phyloP scores from a whole-genome alignment of 495 filamentous ascomycete species.

The Ascodesmis nigricans region DNA sequence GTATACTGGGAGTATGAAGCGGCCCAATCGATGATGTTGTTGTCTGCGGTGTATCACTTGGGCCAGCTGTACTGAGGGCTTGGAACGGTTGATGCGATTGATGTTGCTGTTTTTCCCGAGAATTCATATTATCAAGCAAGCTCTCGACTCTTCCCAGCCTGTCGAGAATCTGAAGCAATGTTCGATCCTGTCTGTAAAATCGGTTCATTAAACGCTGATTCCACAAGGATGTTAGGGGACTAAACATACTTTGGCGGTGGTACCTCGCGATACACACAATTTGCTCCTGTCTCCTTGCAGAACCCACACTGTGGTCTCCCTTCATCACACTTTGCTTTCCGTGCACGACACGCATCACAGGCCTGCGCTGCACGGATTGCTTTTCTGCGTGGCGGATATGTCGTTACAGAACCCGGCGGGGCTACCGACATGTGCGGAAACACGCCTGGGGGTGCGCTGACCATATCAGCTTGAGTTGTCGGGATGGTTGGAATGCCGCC shows the following conservation, averaged over 20 bases:
- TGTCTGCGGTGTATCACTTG: too few relatives aligned
- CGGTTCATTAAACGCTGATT: not conserved
- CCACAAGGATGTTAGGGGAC: not conserved
- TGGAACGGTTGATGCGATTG: not conserved
- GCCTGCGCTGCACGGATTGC: slow-evolving; percentile 26
- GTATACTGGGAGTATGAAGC: not conserved
- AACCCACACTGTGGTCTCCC: slow-evolving; percentile 36
- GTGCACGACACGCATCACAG: slow-evolving; percentile 37
- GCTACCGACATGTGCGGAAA: too few relatives aligned
- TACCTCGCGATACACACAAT: slow-evolving; percentile 38
- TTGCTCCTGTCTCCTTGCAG: slow-evolving; percentile 34
- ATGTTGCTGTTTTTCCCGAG: slow-evolving; percentile 1
- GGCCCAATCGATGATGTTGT: too few relatives aligned
- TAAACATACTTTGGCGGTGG: slow-evolving; percentile 34
- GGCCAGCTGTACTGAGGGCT: too few relatives aligned
- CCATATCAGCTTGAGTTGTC: too few relatives aligned
- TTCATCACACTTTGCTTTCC: slow-evolving; percentile 44
- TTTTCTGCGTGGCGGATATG: slow-evolving; percentile 21
- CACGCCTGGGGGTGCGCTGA: too few relatives aligned
- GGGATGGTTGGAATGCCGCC: too few relatives aligned
- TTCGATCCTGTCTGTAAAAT: slow-evolving; percentile 18
- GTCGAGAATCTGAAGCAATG: slow-evolving; percentile 21
- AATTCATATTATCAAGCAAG: slow-evolving; percentile 16
- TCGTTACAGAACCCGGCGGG: slow-evolving; percentile 19
- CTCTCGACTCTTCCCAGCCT: slow-evolving; percentile 19